Conservation (phyloP, 225 moss, liverwort and hornwort species). For the Polytrichum formosum region DNA sequence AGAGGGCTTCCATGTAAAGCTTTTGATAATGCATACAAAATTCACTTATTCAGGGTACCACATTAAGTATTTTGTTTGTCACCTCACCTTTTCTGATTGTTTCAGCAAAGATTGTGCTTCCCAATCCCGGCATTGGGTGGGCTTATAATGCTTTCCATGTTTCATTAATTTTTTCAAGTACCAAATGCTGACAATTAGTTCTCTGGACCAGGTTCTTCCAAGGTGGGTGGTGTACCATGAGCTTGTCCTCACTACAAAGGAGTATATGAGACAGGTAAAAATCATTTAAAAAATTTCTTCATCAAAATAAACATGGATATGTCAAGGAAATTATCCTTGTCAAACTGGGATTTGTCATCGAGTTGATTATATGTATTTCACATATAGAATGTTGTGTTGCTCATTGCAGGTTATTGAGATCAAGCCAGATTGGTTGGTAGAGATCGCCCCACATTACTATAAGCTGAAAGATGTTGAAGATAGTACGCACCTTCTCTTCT, state of each 20-base stretch:
- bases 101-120: background rate
- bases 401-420: slow-evolving; percentile 66
- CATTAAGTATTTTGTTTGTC: no score
- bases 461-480: slow-evolving; percentile 92
- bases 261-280: slow-evolving; percentile 90
- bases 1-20: no score
- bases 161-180: background rate
- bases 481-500: slow-evolving; percentile 19
- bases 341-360: no score
- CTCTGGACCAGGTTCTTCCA: slow-evolving; percentile 52
- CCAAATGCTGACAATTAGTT: slow-evolving; percentile 11
- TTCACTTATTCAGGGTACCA: no score
- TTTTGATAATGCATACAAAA: no score
- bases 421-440: slow-evolving; percentile 96
- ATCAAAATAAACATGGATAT: no score
- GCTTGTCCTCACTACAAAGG: slow-evolving; percentile 85
- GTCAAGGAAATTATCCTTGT: no score
- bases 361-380: no score
- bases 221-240: slow-evolving; percentile 96
- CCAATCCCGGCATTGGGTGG: background rate
- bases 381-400: background rate
- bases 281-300: no score
- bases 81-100: no score
- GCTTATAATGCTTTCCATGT: no score
- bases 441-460: slow-evolving; percentile 96